Percentiles rank a stretch among this genome's conserved stretches.
Evolutionary conservation across 192 early-diverging fungal genomes (phyloP).

Genomic region (Backusella macrospora): DNA sequence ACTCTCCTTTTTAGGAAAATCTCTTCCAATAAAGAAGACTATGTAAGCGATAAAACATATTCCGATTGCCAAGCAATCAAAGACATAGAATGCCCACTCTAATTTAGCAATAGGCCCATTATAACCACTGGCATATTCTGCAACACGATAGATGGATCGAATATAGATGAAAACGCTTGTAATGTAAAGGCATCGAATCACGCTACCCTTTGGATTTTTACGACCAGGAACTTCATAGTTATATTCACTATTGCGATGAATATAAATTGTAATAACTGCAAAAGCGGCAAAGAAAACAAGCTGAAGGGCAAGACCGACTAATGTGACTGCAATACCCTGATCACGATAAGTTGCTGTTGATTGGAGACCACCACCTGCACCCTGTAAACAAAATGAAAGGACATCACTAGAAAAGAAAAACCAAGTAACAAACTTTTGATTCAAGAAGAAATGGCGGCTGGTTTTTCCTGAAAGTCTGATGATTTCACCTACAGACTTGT

Average conservation of each 20-base stretch:
- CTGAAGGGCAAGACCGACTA: slow-evolving; percentile 11
- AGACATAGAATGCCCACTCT: slow-evolving; percentile 15
- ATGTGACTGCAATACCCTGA: slow-evolving; percentile 13
- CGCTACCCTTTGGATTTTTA: background rate
- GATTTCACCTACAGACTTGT: slow-evolving; percentile 47
- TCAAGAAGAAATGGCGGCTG: slow-evolving; percentile 31
- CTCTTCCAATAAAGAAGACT: background rate
- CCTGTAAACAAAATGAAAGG: slow-evolving; percentile 47
- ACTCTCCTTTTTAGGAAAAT: background rate
- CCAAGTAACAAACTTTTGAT: slow-evolving; percentile 46
- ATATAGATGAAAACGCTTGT: slow-evolving; percentile 11
- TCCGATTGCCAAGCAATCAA: slow-evolving; percentile 4
- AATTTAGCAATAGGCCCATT: background rate
- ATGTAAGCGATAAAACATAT: background rate
- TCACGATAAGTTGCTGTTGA: background rate
- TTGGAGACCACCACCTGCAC: background rate
- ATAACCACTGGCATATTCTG: slow-evolving; percentile 13
- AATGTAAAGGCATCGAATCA: slow-evolving; percentile 9
- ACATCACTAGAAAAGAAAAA: slow-evolving; percentile 54
- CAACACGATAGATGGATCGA: slow-evolving; percentile 16
- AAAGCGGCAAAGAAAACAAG: slow-evolving; percentile 13
- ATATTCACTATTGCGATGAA: slow-evolving; percentile 11
- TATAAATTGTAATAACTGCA: background rate
- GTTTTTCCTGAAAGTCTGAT: slow-evolving; percentile 25
- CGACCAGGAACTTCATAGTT: slow-evolving; percentile 2